Percentiles rank a stretch among this genome's conserved stretches.
Conservation (phyloP, 805 yeast genomes). For the Wickerhamomyces bovis region DNA sequence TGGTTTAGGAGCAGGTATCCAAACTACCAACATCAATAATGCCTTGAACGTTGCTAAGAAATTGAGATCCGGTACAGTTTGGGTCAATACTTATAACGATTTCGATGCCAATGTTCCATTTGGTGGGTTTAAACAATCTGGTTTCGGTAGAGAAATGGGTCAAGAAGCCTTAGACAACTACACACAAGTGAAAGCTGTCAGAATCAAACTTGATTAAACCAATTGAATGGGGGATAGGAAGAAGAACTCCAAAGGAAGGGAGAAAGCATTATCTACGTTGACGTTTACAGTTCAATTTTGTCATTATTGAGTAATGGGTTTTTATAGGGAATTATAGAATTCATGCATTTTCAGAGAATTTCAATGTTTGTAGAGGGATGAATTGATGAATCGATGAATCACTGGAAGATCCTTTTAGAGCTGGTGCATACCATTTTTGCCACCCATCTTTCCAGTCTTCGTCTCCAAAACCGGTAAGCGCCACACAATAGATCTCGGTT, state of each 20-base stretch:
- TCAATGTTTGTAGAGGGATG: too few relatives aligned
- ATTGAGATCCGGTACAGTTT: conserved; percentile 69
- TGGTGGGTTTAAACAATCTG: conserved; percentile 77
- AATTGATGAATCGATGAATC: too few relatives aligned
- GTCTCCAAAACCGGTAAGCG: not conserved
- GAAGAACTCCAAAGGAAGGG: not conserved
- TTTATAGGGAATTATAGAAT: not conserved
- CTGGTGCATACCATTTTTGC: too few relatives aligned
- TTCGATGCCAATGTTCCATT: conserved; percentile 72
- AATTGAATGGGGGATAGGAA: not conserved
- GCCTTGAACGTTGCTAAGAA: conserved; percentile 59
- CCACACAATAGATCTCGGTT: not conserved
- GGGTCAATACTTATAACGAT: conserved; percentile 78
- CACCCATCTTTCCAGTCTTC: too few relatives aligned
- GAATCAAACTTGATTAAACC: conserved; percentile 33
- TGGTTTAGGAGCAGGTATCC: conserved; percentile 80
- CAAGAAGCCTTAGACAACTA: conserved; percentile 68
- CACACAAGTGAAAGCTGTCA: conserved; percentile 70
- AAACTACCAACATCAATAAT: conserved; percentile 55
- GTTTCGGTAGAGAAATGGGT: conserved; percentile 88
- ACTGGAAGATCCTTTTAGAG: too few relatives aligned
- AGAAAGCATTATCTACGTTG: not conserved
- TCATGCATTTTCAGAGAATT: not conserved
- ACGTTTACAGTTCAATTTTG: not conserved
- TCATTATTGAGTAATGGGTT: not conserved